Base-by-base conservation (phyloP, 2,329 filamentous ascomycete genomes). In the Fusarium domesticum region DNA sequence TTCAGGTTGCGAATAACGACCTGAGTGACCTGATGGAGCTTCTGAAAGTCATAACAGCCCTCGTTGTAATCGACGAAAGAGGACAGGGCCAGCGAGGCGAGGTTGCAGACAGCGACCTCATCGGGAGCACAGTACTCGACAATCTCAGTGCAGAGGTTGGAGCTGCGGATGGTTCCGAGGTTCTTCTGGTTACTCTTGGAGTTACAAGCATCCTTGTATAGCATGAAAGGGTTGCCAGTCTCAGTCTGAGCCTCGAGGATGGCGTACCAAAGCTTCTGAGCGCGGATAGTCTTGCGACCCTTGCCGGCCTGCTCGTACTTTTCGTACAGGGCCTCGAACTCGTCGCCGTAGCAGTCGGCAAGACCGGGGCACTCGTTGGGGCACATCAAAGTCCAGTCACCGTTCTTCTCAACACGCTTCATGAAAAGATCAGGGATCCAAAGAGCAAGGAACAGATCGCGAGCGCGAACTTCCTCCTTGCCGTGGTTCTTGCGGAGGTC, bases 151-250 rank as follows among this genome's bases (percentile, higher is more conserved):
- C 93, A 98, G 37, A 98, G 79, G 71, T 98, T 98, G 64, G 93
- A 98, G 78, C 89, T 96, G 70, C 90, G 90, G 62, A 98, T 98
- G 51, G 91, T 96, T 56, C 93, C 93, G 23, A 98, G 80, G 73
- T 98, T 98, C 85, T 98, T 97, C 77, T 98, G 93, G 81, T 98
- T 98, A 79, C 91, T 96, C 86, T 98, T 98, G 69, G 84, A 84
- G 82, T 98, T 98, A 83, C 87, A 92, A 64, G 85, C 81, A 72
- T 98, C 93, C 80, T 98, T 98, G 84, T 98, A 98, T 48, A 97
- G 84, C 89, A 98, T 98, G 75, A 96, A 98, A 37, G 93, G 93
- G 72, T 95, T 97, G 60, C 93, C 93, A 35, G 93, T 98, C 82
- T 98, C 93, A 25, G 92, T 97, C 76, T 98, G 93, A 38, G 93